Base-by-base conservation (phyloP, 2,329 filamentous ascomycete species). In the Lachnellula cervina region DNA sequence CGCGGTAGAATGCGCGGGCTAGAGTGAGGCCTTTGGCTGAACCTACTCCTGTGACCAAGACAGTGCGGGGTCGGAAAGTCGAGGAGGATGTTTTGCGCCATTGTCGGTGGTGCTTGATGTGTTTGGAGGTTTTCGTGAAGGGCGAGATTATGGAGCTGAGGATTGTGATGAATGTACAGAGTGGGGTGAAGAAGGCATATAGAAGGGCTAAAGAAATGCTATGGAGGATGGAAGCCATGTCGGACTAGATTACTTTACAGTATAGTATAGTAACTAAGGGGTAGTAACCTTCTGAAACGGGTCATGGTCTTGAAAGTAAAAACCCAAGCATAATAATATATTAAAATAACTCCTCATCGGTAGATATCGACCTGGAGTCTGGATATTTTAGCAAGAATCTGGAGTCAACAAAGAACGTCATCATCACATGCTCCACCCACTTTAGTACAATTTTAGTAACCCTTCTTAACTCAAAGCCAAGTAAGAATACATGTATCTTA, bases 11-110 rank as follows among this genome's bases (percentile, higher is more conserved):
- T 7, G 80, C 70, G 35, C 88, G 80, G 5, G 87, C 85, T 13
- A 91, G 72, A 0, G 76, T 73, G 4, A 91, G 76, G 8, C 86
- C 88, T 68, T 90, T 88, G 48, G 81, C 77, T 79, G 89, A 90
- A 47, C 82, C 81, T 2, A 90, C 77, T 3, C 88, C 87, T 0
- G 88, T 90, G 46, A 91, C 79, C n/a, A 92, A 77, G 37, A 91
- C 74, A 0, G 80, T 88, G 53, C 63, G 58, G 1, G 63, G 62
- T 4, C 57, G 58, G 46, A 64, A 64, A 0, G 59, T 61, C 7
- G 63, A 56, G 14, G 59, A 63, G 7, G 64, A 65, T 37, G 45
- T 49, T n/a, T 51, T 21, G 8, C 63, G 57, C 64, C 63, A 64
- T 50, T 58, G 40, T 19, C 53, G 50, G 38, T 52, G 37, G 23